phyloP scores from a whole-genome alignment of 371 early-diverging fungal genomes.

The Apophysomyces sp. region DNA sequence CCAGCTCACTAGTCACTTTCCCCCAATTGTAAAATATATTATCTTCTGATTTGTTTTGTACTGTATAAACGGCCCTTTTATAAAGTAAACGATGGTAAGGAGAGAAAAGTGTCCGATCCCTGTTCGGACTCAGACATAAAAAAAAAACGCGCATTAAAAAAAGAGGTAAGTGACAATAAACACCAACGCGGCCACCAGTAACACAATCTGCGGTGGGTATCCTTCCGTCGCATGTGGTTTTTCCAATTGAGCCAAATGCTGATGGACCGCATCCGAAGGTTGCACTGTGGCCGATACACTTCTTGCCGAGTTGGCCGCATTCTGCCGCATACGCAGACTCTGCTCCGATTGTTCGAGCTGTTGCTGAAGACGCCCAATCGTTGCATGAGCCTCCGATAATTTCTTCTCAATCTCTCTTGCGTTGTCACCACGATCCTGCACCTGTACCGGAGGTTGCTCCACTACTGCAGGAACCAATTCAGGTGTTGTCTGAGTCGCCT shows the following conservation, averaged over 20 bases:
- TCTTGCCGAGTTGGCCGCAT: slow-evolving; percentile 1
- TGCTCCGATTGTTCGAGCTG: slow-evolving; percentile 23
- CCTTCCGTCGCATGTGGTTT: slow-evolving; percentile 50
- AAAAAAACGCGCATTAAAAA: slow-evolving; percentile 30
- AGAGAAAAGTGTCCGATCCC: neutral
- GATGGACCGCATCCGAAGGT: slow-evolving; percentile 51
- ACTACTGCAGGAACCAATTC: neutral
- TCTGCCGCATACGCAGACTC: slow-evolving; percentile 17
- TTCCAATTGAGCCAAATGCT: slow-evolving; percentile 54
- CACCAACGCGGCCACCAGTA: slow-evolving; percentile 36
- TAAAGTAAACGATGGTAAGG: neutral
- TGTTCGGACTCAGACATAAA: neutral
- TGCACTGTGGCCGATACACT: slow-evolving; percentile 36
- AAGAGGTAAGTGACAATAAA: slow-evolving; percentile 52
- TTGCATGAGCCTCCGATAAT: slow-evolving; percentile 21
- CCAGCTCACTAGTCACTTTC: neutral
- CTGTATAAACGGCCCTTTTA: neutral
- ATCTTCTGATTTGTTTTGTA: neutral
- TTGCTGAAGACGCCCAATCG: slow-evolving; percentile 22
- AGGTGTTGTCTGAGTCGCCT: neutral
- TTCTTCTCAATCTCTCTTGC: slow-evolving; percentile 22
- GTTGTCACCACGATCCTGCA: slow-evolving; percentile 7
- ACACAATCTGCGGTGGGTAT: slow-evolving; percentile 48
- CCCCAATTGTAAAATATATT: neutral
- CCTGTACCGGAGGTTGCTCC: neutral